Conservation (phyloP, 148 eudicot genomes). For the Camellia lanceoleosa region DNA sequence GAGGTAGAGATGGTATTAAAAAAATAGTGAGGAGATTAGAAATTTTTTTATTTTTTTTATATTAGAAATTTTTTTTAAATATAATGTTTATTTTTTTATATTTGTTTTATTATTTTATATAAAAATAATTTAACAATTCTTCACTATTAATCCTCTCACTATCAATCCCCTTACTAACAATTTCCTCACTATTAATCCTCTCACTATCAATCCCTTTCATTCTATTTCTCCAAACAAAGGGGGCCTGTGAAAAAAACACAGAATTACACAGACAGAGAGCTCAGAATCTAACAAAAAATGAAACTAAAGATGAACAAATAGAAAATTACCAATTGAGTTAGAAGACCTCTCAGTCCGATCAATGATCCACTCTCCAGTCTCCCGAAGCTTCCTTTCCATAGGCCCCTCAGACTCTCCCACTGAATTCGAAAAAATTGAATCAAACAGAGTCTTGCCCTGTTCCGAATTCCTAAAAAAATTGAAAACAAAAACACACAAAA, state of each 20-base stretch:
- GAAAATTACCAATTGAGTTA: slow-evolving; percentile 40
- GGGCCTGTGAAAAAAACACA: background rate
- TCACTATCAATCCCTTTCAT: no score
- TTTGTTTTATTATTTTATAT: no score
- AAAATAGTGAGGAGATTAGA: no score
- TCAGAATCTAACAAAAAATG: background rate
- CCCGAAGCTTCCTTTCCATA: slow-evolving; percentile 61
- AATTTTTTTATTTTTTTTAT: no score
- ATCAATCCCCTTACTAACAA: no score
- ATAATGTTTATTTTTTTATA: no score
- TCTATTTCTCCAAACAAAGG: no score
- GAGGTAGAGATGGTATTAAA: no score
- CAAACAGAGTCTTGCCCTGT: slow-evolving; percentile 42
- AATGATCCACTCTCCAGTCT: slow-evolving; percentile 73
- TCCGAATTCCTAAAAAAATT: slow-evolving; percentile 31
- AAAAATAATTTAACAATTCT: no score
- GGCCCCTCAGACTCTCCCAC: slow-evolving; percentile 58
- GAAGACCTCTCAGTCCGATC: slow-evolving; percentile 41
- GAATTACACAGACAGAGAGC: background rate
- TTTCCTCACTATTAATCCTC: no score
- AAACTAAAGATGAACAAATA: background rate
- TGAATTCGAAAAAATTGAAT: slow-evolving; percentile 44
- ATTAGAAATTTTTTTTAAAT: no score
- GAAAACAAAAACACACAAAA: background rate
- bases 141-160: no score